Evolutionary conservation across 1,139 yeast genomes (phyloP).

Genomic region (Zhuliangozyma blackwelliae): DNA sequence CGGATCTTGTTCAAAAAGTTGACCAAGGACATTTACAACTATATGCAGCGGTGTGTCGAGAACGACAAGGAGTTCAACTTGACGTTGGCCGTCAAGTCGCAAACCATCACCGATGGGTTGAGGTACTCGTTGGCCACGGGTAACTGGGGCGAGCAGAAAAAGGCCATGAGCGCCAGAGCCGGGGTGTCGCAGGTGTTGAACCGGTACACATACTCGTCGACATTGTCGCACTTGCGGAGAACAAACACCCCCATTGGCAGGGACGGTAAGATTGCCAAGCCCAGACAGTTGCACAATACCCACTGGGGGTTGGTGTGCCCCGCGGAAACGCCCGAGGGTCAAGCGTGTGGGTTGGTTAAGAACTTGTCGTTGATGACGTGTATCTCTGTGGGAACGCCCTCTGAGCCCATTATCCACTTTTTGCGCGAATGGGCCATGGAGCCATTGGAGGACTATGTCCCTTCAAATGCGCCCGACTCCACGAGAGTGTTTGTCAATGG

Average conservation of each 20-base stretch:
- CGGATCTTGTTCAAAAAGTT: conserved; percentile 90
- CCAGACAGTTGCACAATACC: conserved; percentile 97
- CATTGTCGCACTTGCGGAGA: conserved; percentile 95
- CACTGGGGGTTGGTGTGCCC: conserved; percentile 99
- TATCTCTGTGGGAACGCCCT: conserved; percentile 96
- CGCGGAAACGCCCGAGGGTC: conserved; percentile 99
- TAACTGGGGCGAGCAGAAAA: conserved; percentile 99
- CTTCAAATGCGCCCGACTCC: conserved; percentile 86
- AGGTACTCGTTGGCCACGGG: conserved; percentile 98
- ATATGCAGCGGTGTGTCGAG: conserved; percentile 99
- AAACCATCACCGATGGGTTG: conserved; percentile 94
- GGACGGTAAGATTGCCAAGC: conserved; percentile 97
- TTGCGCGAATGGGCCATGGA: conserved; percentile 99
- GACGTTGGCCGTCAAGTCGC: conserved; percentile 94
- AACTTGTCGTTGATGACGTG: conserved; percentile 95
- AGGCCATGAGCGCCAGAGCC: conserved; percentile 97
- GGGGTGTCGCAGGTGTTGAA: conserved; percentile 99
- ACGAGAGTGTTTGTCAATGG: conserved; percentile 97
- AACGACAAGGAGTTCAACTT: conserved; percentile 94
- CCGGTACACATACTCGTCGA: conserved; percentile 95
- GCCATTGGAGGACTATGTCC: conserved; percentile 92
- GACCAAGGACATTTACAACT: conserved; percentile 91
- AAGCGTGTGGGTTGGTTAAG: conserved; percentile 98
- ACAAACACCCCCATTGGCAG: conserved; percentile 98
- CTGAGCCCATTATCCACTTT: conserved; percentile 89